phyloP scores from a whole-genome alignment of 2,329 filamentous ascomycete genomes.

The Beauveria scarabaeidicola region DNA sequence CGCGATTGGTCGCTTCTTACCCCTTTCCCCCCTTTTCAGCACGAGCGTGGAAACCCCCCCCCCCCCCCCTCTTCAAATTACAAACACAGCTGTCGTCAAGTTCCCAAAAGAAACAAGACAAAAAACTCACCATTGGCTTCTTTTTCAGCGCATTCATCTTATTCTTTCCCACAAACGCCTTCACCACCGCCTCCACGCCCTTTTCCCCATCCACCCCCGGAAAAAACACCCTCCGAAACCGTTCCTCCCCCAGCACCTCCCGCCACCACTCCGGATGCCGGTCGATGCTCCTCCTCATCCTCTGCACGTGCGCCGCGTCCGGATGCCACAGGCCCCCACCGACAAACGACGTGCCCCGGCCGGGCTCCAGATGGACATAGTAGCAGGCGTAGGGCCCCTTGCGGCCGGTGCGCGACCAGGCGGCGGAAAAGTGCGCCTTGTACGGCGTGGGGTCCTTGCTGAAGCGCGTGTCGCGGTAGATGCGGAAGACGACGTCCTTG shows the following conservation, averaged over 20 bases:
- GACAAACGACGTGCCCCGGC: constrained; percentile 42
- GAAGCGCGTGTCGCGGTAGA: constrained; percentile 81
- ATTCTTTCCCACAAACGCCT: constrained; percentile 64
- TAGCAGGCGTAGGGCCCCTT: constrained; percentile 86
- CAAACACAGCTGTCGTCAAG: too few species aligned
- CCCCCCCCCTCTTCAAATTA: too few species aligned
- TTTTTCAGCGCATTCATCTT: constrained; percentile 71
- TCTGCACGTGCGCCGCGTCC: constrained; percentile 55
- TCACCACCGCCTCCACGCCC: constrained; percentile 45
- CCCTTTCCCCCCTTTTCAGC: too few species aligned
- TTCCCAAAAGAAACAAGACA: too few species aligned
- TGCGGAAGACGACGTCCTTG: constrained; percentile 81
- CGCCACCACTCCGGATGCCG: constrained; percentile 63
- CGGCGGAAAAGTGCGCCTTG: constrained; percentile 80
- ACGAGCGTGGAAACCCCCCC: too few species aligned
- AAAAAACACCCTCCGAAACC: constrained; percentile 58
- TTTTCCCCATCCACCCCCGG: constrained; percentile 29
- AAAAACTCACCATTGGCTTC: constrained; percentile 62
- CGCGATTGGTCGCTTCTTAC: too few species aligned
- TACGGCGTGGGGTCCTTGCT: constrained; percentile 79
- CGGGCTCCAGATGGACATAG: constrained; percentile 75
- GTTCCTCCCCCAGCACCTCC: constrained; percentile 50
- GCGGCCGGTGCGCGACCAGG: constrained; percentile 78
- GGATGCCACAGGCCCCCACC: constrained; percentile 80
- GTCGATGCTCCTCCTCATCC: constrained; percentile 68